These are phyloP conservation scores for Xylaria palmicola DNA, from an alignment of 495 filamentous ascomycete genomes.

Conservation along the genomic window DNA sequence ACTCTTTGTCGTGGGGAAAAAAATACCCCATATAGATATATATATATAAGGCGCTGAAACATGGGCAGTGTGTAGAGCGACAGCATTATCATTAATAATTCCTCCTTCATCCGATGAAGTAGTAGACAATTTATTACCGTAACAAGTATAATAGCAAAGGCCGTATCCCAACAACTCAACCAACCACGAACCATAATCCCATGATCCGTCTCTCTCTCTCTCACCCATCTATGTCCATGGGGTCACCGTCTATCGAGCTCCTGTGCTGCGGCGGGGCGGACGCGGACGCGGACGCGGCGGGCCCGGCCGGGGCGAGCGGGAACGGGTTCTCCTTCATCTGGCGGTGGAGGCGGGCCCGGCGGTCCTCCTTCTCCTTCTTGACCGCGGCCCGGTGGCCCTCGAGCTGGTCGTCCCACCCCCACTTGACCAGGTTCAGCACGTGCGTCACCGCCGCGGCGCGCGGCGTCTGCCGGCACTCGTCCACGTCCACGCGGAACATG, in stretches of 20 bases:
- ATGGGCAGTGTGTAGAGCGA: no score
- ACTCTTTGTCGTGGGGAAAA: background rate
- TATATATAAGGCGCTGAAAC: no score
- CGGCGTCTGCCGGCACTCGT: slow-evolving; percentile 13
- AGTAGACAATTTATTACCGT: no score
- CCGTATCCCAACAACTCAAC: no score
- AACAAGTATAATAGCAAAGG: no score
- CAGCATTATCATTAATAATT: background rate
- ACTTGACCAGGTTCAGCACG: slow-evolving; percentile 16
- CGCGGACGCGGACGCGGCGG: background rate
- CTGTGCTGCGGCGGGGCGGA: background rate
- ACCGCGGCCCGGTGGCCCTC: slow-evolving; percentile 7
- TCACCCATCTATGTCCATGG: slow-evolving; percentile 10
- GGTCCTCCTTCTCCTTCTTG: slow-evolving; percentile 10
- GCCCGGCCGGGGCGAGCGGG: background rate
- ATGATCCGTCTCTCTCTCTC: no score
- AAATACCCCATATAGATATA: background rate
- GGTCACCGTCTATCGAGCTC: background rate
- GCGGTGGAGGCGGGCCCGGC: slow-evolving; percentile 1
- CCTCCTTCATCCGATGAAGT: background rate
- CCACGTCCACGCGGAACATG: slow-evolving; percentile 1
- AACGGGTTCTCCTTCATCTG: slow-evolving; percentile 1
- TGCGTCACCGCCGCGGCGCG: slow-evolving; percentile 7
- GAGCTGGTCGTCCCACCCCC: slow-evolving; percentile 18
- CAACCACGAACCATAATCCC: no score